Evolutionary conservation across 2,329 filamentous ascomycete genomes (phyloP), one percentile per base, ranked within the genome.

Genomic region (Trichoderma cornu-damae): DNA sequence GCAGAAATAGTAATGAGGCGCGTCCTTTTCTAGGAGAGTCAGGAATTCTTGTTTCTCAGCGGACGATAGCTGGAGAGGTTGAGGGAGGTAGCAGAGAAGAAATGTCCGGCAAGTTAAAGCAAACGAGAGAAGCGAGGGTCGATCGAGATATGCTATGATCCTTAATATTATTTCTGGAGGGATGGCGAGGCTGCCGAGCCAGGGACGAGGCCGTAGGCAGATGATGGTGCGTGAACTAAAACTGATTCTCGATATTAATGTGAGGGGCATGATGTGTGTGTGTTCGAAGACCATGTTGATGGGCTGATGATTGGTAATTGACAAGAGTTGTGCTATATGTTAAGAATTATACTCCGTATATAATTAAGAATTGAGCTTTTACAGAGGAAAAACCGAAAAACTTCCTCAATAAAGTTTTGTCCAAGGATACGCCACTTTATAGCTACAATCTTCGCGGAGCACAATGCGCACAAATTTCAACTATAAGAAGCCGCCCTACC

Each of bases 61-160:
- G 8, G 11, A 16, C 6, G 38, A 12, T 12, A 60, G 43, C 9
- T 30, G 12, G 3, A 20, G 37, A 16, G 43, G 32, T 6, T 44
- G 12, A n/a, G 56, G 52, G 18, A 59, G 49, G 18, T 43, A 59
- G 7, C 40, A 35, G 7, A 16, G 5, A 26, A 53, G 50, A 24
- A 57, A 58, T 14, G 16, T 16, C 32, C 46, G 34, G 22, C 61
- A 62, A 48, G 59, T 62, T 8, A 62, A 35, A 16, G 59, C 57
- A 42, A 62, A 37, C 3, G 40, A 59, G 20, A 61, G 4, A 14
- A 51, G 35, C 6, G 57, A 58, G 14, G 53, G 49, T 4, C 34
- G 28, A 28, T 38, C 12, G 6, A 62, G 57, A 35, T 54, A 46
- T 37, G 22, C 37, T 9, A 50, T n/a, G 9, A 62, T 47, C 24